Base-by-base conservation (phyloP, 2,329 filamentous ascomycete genomes). In the Pseudogymnoascus destructans region DNA sequence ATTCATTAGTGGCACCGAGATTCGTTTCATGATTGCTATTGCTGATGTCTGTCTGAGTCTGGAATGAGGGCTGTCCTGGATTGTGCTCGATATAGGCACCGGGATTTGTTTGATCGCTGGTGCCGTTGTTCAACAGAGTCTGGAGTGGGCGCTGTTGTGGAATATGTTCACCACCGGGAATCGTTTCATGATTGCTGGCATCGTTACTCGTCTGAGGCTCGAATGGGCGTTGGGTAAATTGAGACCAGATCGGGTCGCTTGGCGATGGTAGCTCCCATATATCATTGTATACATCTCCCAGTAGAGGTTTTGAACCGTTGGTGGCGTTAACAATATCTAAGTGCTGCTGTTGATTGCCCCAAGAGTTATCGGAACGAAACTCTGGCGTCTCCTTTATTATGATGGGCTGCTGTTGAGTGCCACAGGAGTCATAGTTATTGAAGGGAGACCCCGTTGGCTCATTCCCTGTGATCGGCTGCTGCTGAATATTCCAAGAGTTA, bases 371-470 rank as follows among this genome's bases (percentile, higher is more conserved):
- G n/a, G 23, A 49, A 49, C 1, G 8, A 27, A 49, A 7, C 42
- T 49, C 46, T 30, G 46, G 46, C n/a, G 46, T 30, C 23, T 52
- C 46, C 23, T 30, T 30, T 52, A 52, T 52, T 30, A 52, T 52
- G 5, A 52, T 52, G n/a, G 46, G 46, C 9, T 52, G 46, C 5
- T 52, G n/a, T 11, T 30, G n/a, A 7, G 46, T 52, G 25, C 46
- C 46, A 9, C n/a, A 30, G 15, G 46, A 17, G 25, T 30, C 27
- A 27, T 27, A 49, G 23, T 49, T 52, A 30, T 17, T 30, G n/a
- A 17, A 17, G 1, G 13, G 21, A 8, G 21, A 25, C 6, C 21
- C 3, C 13, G 21, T 23, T 15, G 40, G 40, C 13, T 15, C 40
- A 25, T 25, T 46, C 27, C 40, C 40, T 15, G 6, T 25, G 13